Evolutionary conservation across 139 green algal species (phyloP).

Genomic region (Trebouxia sp.): DNA sequence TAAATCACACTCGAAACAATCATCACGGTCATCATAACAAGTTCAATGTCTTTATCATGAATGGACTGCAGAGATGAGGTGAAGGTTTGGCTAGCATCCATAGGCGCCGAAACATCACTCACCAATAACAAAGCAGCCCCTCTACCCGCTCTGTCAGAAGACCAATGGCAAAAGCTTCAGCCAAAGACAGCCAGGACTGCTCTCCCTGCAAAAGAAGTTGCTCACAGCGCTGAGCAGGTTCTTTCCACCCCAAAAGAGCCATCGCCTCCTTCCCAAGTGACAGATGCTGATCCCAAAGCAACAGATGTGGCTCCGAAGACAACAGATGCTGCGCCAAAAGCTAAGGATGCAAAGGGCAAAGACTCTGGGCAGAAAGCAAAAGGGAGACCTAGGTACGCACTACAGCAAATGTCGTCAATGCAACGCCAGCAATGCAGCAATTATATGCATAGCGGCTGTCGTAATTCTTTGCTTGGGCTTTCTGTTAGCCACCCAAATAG

Average conservation of each 20-base stretch:
- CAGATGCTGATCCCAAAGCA: neutral
- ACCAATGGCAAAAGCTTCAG: slow-evolving; percentile 1
- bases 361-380: no score
- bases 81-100: neutral
- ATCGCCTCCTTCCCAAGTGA: no score
- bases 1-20: no score
- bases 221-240: neutral
- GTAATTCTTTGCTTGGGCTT: no score
- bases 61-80: neutral
- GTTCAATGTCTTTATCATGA: neutral
- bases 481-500: no score
- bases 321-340: neutral
- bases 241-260: neutral
- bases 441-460: no score
- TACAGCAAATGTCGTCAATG: no score
- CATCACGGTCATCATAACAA: no score
- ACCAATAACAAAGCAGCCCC: neutral
- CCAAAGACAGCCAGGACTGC: neutral
- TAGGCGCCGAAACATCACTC: neutral
- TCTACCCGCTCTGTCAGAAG: neutral
- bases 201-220: neutral
- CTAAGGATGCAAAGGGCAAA: no score
- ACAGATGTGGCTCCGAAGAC: neutral
- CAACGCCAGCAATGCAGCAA: no score
- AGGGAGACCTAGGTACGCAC: no score